Percentiles rank a stretch among this genome's conserved stretches.
Conservation (phyloP, 2,329 filamentous ascomycete species). For the Diaporthe longicolla region DNA sequence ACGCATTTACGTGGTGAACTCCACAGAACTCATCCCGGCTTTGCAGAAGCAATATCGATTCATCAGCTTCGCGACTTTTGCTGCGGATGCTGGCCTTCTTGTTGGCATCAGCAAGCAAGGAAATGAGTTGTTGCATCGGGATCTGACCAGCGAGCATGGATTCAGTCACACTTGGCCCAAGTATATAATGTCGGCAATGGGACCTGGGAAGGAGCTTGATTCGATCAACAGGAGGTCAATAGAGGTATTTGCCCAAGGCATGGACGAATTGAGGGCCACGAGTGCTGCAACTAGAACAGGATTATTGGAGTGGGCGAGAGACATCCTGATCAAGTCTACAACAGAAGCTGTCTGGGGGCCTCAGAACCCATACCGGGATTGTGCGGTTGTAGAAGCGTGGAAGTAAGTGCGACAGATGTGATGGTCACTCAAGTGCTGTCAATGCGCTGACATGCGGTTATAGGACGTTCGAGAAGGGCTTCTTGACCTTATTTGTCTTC, state of each 20-base stretch:
- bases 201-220: conserved; percentile 42
- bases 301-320: conserved; percentile 44
- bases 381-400: conserved; percentile 45
- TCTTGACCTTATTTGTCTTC: not conserved
- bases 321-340: conserved; percentile 45
- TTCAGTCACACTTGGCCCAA: conserved; percentile 14
- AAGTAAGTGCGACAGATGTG: conserved; percentile 29
- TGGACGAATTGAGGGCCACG: conserved; percentile 40
- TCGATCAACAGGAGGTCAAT: conserved; percentile 45
- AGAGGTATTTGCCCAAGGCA: conserved; percentile 42
- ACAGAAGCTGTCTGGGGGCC: conserved; percentile 48
- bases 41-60: conserved; percentile 48
- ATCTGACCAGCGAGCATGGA: conserved; percentile 23
- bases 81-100: conserved; percentile 44
- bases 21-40: conserved; percentile 46
- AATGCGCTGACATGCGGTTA: not conserved
- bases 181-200: conserved; percentile 16
- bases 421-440: not conserved
- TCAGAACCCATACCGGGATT: conserved; percentile 46
- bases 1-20: conserved; percentile 49
- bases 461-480: not conserved
- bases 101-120: conserved; percentile 48
- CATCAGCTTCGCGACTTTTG: conserved; percentile 48
- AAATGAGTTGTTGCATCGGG: conserved; percentile 45
- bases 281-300: conserved; percentile 18